Evolutionary conservation across 768 basidiomycete genomes (phyloP).

Genomic region (Ramaria rubella): DNA sequence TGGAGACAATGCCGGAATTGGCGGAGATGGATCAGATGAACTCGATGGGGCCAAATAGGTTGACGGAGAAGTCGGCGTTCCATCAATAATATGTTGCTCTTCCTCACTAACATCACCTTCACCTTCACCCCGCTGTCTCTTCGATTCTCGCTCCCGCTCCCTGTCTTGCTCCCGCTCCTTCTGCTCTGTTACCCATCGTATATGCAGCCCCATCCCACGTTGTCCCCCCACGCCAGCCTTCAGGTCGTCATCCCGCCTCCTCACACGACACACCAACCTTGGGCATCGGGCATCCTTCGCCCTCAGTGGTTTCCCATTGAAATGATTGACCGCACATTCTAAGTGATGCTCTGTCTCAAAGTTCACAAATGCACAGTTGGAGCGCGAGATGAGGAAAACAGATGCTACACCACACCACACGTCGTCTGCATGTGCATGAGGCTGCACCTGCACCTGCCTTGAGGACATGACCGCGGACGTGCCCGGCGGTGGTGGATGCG

Average conservation of each 20-base stretch:
- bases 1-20: conserved; percentile 10
- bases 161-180: conserved; percentile 30
- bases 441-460: neutral
- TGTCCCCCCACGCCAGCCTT: conserved; percentile 90
- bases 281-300: conserved; percentile 67
- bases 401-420: conserved; percentile 58
- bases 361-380: conserved; percentile 92
- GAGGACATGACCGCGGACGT: conserved; percentile 14
- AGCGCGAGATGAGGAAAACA: conserved; percentile 91
- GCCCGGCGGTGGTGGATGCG: conserved; percentile 7
- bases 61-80: conserved; percentile 15
- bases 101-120: conserved; percentile 14
- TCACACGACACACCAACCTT: conserved; percentile 74
- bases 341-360: conserved; percentile 61
- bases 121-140: conserved; percentile 16
- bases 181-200: conserved; percentile 68
- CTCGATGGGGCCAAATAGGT: conserved; percentile 12
- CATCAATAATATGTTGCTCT: conserved; percentile 8
- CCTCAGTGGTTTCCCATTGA: conserved; percentile 68
- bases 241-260: conserved; percentile 76
- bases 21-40: conserved; percentile 15
- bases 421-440: conserved; percentile 5
- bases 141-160: conserved; percentile 8
- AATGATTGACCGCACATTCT: conserved; percentile 57
- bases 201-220: conserved; percentile 79